Evolutionary conservation across 495 filamentous ascomycete genomes (phyloP).

Genomic region (Hypoxylon lienhwacheense): DNA sequence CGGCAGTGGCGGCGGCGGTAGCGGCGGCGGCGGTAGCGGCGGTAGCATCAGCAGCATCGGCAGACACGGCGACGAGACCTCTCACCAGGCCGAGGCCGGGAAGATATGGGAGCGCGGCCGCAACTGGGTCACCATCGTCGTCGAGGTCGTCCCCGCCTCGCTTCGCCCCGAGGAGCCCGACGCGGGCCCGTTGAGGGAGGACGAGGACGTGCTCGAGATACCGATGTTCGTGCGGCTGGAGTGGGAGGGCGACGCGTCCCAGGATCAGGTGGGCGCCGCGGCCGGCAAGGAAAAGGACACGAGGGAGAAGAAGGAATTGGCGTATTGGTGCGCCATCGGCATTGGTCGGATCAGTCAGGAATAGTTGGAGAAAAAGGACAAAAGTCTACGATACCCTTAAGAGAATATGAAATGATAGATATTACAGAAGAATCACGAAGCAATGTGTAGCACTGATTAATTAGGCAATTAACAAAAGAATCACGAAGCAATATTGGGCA

Average conservation of each 20-base stretch:
- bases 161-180: conserved; percentile 43
- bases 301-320: conserved; percentile 69
- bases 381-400: conserved; percentile 41
- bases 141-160: conserved; percentile 81
- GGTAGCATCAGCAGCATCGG: too few relatives aligned
- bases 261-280: conserved; percentile 58
- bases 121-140: conserved; percentile 91
- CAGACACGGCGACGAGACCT: conserved; percentile 42
- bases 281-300: conserved; percentile 48
- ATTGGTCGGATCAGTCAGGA: conserved; percentile 70
- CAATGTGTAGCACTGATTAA: not conserved
- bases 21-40: conserved; percentile 38
- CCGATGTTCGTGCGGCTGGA: conserved; percentile 90
- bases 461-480: conserved; percentile 2
- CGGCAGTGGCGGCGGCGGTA: conserved; percentile 42
- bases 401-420: not conserved
- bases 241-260: conserved; percentile 79
- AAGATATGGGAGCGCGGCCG: conserved; percentile 93
- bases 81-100: conserved; percentile 75
- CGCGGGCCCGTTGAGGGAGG: conserved; percentile 55
- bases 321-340: conserved; percentile 93
- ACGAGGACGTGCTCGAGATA: conserved; percentile 92
- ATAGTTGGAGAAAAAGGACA: conserved; percentile 34
- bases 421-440: not conserved
- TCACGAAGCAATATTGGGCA: conserved; percentile 1